A percentile compares a stretch with the other conserved stretches of the same genome.
These are phyloP conservation scores for Trypanosoma scelopori DNA, from an alignment of 208 protist species.

Conservation along the genomic window DNA sequence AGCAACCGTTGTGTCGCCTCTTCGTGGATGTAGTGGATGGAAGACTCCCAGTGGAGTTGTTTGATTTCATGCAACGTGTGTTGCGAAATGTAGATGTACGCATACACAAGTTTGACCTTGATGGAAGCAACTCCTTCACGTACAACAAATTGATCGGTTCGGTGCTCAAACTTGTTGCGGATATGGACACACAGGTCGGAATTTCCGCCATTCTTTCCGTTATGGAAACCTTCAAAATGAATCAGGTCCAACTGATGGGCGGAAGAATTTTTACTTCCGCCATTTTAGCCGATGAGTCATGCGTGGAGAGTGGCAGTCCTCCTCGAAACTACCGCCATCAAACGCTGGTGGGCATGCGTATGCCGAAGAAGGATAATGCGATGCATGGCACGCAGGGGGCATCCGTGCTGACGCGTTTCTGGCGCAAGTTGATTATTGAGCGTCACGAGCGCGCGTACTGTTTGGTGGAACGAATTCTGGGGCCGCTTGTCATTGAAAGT, in stretches of 20 bases:
- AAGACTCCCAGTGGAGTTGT: slow-evolving; percentile 41
- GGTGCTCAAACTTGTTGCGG: slow-evolving; percentile 42
- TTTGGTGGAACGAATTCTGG: slow-evolving; percentile 45
- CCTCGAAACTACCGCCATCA: neutral
- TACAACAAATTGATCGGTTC: slow-evolving; percentile 50
- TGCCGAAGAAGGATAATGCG: neutral
- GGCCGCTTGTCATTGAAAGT: slow-evolving; percentile 66
- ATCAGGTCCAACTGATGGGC: slow-evolving; percentile 42
- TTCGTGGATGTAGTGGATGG: slow-evolving; percentile 66
- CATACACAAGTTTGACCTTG: slow-evolving; percentile 37
- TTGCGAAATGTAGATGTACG: slow-evolving; percentile 36
- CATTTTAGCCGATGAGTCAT: slow-evolving; percentile 55
- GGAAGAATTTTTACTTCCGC: slow-evolving; percentile 38
- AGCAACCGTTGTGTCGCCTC: slow-evolving; percentile 67
- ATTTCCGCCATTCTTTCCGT: slow-evolving; percentile 51
- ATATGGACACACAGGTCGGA: slow-evolving; percentile 49
- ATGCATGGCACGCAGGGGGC: slow-evolving; percentile 30
- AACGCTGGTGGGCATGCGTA: neutral
- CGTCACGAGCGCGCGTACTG: slow-evolving; percentile 42
- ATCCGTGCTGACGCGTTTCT: slow-evolving; percentile 63
- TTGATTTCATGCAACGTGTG: slow-evolving; percentile 33
- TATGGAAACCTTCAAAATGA: slow-evolving; percentile 58
- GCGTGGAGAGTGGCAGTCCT: neutral
- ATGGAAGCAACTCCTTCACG: slow-evolving; percentile 46
- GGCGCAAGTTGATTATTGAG: slow-evolving; percentile 51